Conservation (phyloP, 1,284 basidiomycete genomes). For the Ceratobasidium sp. region DNA sequence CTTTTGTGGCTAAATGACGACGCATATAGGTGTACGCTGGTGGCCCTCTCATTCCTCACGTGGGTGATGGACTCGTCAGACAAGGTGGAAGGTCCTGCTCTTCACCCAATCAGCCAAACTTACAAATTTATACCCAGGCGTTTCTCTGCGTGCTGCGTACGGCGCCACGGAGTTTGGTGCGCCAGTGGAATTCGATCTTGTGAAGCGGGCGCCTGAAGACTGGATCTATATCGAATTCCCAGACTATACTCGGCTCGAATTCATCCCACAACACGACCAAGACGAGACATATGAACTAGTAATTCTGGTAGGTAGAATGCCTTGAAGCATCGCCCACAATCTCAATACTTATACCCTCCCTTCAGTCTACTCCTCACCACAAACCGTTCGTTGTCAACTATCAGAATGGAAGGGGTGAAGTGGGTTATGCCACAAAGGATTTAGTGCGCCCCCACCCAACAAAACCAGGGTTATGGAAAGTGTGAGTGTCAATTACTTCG, state of each 20-base stretch:
- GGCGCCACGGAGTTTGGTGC: conserved; percentile 41
- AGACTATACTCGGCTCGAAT: conserved; percentile 10
- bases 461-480: conserved; percentile 35
- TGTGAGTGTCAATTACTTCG: conserved; percentile 14
- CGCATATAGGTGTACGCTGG: conserved; percentile 36
- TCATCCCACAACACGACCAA: conserved; percentile 35
- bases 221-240: conserved; percentile 37
- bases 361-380: conserved; percentile 33
- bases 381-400: conserved; percentile 38
- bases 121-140: conserved; percentile 33
- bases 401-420: conserved; percentile 13
- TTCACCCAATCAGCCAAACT: not conserved
- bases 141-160: conserved; percentile 32
- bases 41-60: conserved; percentile 32
- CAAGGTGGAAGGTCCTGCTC: conserved; percentile 9
- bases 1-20: not conserved
- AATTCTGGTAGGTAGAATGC: conserved; percentile 6
- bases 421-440: conserved; percentile 41
- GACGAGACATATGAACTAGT: conserved; percentile 29
- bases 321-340: not conserved
- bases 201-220: conserved; percentile 27
- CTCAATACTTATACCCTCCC: not conserved
- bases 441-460: conserved; percentile 41
- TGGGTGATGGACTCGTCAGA: conserved; percentile 25
- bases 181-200: conserved; percentile 28